Base-by-base conservation (phyloP, 164 flowering plant species). In the Annona cherimola region DNA sequence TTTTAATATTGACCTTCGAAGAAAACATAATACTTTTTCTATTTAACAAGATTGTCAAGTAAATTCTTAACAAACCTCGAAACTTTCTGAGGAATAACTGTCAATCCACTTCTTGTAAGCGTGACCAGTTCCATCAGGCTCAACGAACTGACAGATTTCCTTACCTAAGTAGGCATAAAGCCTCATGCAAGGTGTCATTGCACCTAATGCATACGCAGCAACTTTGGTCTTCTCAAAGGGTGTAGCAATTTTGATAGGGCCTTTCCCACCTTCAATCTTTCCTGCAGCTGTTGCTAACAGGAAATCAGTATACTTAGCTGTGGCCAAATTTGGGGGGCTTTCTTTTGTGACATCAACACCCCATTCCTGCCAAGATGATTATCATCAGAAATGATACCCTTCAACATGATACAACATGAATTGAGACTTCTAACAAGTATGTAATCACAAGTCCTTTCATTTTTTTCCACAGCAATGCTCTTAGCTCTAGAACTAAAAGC, bases 281-380 rank as follows among this genome's bases (percentile, higher is more conserved):
- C 99, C 99, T 61, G 98, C 87, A n/a, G 99, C 99, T 69, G 99
- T 95, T 67, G 99, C 94, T 76, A 90, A 71, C 81, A 95, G 78
- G 79, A 93, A 95, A 19, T 90, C 91, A 41, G 89, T 90, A 82
- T 93, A 91, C 76, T 83, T 90, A 12, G 71, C 63, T 19, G 97
- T 88, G 72, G 94, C 92, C 59, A 91, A 69, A 70, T 84, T 90
- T 39, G 77, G 68, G 63, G 76, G 26, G 46, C 19, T 70, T 71
- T 85, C 92, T 74, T 85, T 87, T 65, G 73, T 73, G 65, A 79
- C 69, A 45, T 87, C 95, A 71, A 77, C 72, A 39, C 90, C 96
- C 96, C 96, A 93, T 75, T 90, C 99, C 98, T 94, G 85, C 73
- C 80, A 1, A 75, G 71, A 39, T 41, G 66, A 75, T 54, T 73